phyloP scores from a whole-genome alignment of 257 asterid species.

The Nicotiana noctiflora region DNA sequence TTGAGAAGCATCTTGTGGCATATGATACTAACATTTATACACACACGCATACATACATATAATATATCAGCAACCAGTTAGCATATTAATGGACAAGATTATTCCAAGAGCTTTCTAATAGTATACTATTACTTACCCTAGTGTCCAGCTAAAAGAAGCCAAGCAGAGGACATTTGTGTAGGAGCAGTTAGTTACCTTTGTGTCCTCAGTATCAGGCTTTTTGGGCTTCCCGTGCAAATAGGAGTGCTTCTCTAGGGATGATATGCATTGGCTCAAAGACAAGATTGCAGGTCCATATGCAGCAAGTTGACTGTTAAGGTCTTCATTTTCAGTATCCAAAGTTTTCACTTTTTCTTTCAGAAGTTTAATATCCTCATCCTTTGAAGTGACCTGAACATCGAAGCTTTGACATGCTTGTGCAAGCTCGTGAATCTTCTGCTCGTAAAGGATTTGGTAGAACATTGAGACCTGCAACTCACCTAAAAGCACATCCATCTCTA shows the following conservation, averaged over 20 bases:
- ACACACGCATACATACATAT: not conserved
- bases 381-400: conserved; percentile 25
- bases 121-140: not conserved
- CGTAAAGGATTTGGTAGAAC: conserved; percentile 49
- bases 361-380: conserved; percentile 20
- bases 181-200: conserved; percentile 37
- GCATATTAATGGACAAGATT: not conserved
- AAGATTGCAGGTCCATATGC: conserved; percentile 59
- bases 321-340: conserved; percentile 37
- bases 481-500: conserved; percentile 36
- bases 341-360: conserved; percentile 24
- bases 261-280: conserved; percentile 53
- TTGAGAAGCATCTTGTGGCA: not conserved
- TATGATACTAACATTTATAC: not conserved
- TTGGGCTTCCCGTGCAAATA: conserved; percentile 40
- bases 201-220: conserved; percentile 35
- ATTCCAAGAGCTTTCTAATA: not conserved
- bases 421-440: conserved; percentile 73
- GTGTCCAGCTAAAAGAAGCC: not conserved
- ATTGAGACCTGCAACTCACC: conserved; percentile 54
- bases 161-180: not conserved
- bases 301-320: conserved; percentile 43
- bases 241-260: conserved; percentile 59
- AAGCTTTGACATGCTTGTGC: conserved; percentile 34
- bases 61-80: not conserved